A percentile compares a stretch with the other conserved stretches of the same genome.
Conservation (phyloP, 177 flowering plant genomes). For the Vitis hybrid region DNA sequence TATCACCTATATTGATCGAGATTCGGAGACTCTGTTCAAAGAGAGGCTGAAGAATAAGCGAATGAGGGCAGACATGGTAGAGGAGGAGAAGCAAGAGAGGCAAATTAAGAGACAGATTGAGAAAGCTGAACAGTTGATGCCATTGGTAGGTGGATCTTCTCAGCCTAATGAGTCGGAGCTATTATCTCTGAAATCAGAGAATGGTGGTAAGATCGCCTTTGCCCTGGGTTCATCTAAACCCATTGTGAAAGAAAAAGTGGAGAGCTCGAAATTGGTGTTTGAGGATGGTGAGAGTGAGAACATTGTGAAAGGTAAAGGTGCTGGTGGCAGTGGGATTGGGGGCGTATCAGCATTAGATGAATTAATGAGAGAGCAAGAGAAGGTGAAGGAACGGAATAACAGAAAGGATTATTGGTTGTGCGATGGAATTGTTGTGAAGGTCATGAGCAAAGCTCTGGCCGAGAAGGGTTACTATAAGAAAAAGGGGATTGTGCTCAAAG, state of each 20-base stretch:
- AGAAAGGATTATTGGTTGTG: conserved; percentile 89
- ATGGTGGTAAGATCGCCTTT: conserved; percentile 56
- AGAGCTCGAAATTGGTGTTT: conserved; percentile 47
- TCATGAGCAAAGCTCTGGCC: conserved; percentile 75
- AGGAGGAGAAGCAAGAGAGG: conserved; percentile 88
- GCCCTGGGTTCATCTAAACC: conserved; percentile 50
- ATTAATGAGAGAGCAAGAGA: conserved; percentile 85
- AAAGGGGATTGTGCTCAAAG: conserved; percentile 74
- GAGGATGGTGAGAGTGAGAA: conserved; percentile 47
- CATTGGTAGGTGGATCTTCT: not conserved
- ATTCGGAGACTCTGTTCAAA: conserved; percentile 79
- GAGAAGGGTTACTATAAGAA: conserved; percentile 88
- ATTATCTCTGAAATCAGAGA: conserved; percentile 31
- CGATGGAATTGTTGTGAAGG: conserved; percentile 85
- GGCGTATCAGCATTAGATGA: conserved; percentile 64
- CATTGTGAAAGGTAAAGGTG: conserved; percentile 15
- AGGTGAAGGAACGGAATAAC: conserved; percentile 67
- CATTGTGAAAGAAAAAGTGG: conserved; percentile 32
- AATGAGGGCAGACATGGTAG: conserved; percentile 62
- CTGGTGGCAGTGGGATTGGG: conserved; percentile 4
- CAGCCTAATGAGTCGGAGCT: conserved; percentile 13
- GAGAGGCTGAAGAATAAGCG: conserved; percentile 79
- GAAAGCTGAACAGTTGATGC: conserved; percentile 52
- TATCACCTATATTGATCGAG: conserved; percentile 84
- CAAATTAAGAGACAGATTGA: conserved; percentile 81